A percentile compares a stretch with the other conserved stretches of the same genome.
Conservation (phyloP, 2,329 filamentous ascomycete genomes). For the Trichoderma sp. region DNA sequence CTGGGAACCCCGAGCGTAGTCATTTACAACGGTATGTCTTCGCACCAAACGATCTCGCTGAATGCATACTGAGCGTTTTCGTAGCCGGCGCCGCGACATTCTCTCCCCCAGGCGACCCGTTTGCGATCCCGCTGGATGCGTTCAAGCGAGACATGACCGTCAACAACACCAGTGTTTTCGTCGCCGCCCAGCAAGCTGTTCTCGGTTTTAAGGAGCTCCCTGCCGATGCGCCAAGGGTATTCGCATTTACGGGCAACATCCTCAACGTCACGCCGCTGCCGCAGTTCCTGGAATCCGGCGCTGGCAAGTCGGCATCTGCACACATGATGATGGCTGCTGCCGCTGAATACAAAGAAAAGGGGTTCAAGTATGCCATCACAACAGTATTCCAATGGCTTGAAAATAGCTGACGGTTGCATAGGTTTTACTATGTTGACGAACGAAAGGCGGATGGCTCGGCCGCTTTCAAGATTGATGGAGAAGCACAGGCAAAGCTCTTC, state of each 20-base stretch:
- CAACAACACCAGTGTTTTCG: conserved; percentile 19
- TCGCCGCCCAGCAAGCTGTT: conserved; percentile 11
- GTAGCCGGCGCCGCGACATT: conserved; percentile 15
- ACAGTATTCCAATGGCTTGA: too few relatives aligned
- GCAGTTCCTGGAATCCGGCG: conserved; percentile 17
- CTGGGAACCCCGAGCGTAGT: conserved; percentile 14
- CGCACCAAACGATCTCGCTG: neutral
- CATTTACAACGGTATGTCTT: conserved; percentile 19
- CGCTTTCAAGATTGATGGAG: conserved; percentile 17
- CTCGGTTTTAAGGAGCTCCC: conserved; percentile 8
- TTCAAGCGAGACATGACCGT: conserved; percentile 13
- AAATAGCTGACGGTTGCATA: neutral
- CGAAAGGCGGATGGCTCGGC: conserved; percentile 19
- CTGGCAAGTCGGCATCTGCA: conserved; percentile 19
- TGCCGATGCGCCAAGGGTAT: conserved; percentile 5
- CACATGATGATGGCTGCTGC: conserved; percentile 22
- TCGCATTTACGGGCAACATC: conserved; percentile 21
- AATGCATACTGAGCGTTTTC: neutral
- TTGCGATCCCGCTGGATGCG: conserved; percentile 12
- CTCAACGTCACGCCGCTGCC: conserved; percentile 18
- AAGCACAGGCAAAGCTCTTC: conserved; percentile 19
- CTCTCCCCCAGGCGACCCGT: conserved; percentile 3
- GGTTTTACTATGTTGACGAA: conserved; percentile 18
- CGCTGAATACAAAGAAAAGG: conserved; percentile 10
- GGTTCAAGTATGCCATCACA: conserved; percentile 19